phyloP scores from a whole-genome alignment of 2,329 filamentous ascomycete genomes.

The Pseudogymnoascus sp. region DNA sequence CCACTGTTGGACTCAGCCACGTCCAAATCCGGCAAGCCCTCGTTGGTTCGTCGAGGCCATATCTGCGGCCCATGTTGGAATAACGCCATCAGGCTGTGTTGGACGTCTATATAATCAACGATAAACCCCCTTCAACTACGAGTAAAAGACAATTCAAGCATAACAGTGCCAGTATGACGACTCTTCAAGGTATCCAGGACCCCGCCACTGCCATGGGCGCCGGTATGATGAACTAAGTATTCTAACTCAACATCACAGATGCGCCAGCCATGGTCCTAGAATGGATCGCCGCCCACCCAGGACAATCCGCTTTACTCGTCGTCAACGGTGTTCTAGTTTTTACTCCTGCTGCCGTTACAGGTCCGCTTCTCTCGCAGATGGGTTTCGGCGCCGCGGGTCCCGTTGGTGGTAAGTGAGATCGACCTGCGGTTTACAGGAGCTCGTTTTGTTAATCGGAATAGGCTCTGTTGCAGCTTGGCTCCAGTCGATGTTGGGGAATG shows the following conservation, averaged over 20 bases:
- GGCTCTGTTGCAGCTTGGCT: conserved; percentile 13
- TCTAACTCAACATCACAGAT: background rate
- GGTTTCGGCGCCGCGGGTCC: conserved; percentile 15
- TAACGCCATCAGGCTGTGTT: background rate
- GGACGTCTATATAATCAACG: background rate
- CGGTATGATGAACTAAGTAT: background rate
- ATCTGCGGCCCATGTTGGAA: background rate
- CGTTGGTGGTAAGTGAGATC: conserved; percentile 13
- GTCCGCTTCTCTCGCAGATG: conserved; percentile 13
- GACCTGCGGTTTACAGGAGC: conserved; percentile 5
- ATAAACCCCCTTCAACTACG: background rate
- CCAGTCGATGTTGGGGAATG: conserved; percentile 13
- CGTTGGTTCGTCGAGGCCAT: background rate
- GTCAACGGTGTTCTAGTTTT: conserved; percentile 13
- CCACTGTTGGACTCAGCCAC: background rate
- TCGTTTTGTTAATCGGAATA: conserved; percentile 10
- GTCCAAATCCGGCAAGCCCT: background rate
- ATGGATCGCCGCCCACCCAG: background rate
- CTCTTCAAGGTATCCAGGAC: background rate
- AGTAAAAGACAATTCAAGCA: background rate
- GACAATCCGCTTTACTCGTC: conserved; percentile 13
- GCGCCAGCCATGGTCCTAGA: background rate
- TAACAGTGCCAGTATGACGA: background rate
- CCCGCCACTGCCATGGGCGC: background rate
- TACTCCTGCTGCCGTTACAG: conserved; percentile 14